phyloP scores from a whole-genome alignment of 169 alveolate genomes.

The Cryptosporidium ryanae region DNA sequence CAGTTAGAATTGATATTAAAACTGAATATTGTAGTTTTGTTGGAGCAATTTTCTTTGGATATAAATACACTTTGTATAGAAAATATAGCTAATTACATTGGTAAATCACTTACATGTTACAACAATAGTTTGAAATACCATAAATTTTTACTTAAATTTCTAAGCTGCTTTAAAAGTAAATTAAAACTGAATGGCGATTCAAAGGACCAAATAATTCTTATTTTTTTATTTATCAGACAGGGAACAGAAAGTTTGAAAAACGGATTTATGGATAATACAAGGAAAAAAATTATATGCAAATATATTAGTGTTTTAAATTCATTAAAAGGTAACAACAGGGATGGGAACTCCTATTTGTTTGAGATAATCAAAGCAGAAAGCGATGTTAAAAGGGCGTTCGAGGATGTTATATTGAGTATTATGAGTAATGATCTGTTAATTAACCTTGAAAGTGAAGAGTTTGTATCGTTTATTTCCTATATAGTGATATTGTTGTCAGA shows the following conservation, averaged over 20 bases:
- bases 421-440: not conserved
- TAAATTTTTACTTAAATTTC: conserved; percentile 7
- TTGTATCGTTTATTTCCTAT: not conserved
- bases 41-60: not conserved
- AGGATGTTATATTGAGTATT: not conserved
- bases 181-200: not conserved
- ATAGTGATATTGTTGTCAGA: not conserved
- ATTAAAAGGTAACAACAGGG: no score
- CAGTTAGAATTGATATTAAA: not conserved
- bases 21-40: not conserved
- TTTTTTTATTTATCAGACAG: conserved; percentile 19
- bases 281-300: no score
- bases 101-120: not conserved
- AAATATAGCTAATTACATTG: not conserved
- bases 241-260: conserved; percentile 16
- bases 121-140: conserved; percentile 6
- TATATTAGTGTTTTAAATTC: no score
- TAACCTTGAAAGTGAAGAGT: not conserved
- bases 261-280: no score
- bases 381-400: no score
- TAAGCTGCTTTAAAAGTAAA: not conserved
- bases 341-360: no score
- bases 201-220: not conserved
- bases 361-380: no score
- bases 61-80: not conserved